These are phyloP conservation scores for Isochrysis galbana DNA, from an alignment of 78 protist genomes.

Conservation along the genomic window DNA sequence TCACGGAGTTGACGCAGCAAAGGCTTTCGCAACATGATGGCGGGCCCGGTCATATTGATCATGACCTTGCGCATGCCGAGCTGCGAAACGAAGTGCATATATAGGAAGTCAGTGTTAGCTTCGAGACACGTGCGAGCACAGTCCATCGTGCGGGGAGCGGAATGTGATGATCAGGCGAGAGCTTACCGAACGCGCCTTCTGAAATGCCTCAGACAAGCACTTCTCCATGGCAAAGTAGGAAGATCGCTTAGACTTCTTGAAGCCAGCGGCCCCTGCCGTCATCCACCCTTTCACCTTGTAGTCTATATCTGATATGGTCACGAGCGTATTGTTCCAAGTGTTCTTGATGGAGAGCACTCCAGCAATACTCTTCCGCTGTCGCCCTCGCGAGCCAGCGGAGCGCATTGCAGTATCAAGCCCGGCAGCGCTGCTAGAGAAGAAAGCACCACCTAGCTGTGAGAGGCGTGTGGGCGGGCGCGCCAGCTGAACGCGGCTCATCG, in stretches of 20 bases:
- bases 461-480: no score
- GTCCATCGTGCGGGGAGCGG: no score
- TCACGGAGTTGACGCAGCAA: not conserved
- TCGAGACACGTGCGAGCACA: no score
- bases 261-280: not conserved
- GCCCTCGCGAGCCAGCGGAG: not conserved
- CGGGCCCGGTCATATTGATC: conserved; percentile 1
- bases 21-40: not conserved
- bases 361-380: not conserved
- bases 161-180: no score
- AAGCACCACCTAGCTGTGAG: no score
- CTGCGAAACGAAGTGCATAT: not conserved
- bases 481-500: no score
- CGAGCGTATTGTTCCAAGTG: not conserved
- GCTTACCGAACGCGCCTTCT: not conserved
- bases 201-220: not conserved
- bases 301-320: not conserved
- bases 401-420: not conserved
- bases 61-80: not conserved
- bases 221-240: not conserved
- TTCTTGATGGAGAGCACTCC: not conserved
- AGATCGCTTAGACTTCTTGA: conserved; percentile 8
- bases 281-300: not conserved
- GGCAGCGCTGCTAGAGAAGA: not conserved
- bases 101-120: no score